Percentiles rank a stretch among this genome's conserved stretches.
Conservation (phyloP, 2,329 filamentous ascomycete genomes). For the Apiospora marii region DNA sequence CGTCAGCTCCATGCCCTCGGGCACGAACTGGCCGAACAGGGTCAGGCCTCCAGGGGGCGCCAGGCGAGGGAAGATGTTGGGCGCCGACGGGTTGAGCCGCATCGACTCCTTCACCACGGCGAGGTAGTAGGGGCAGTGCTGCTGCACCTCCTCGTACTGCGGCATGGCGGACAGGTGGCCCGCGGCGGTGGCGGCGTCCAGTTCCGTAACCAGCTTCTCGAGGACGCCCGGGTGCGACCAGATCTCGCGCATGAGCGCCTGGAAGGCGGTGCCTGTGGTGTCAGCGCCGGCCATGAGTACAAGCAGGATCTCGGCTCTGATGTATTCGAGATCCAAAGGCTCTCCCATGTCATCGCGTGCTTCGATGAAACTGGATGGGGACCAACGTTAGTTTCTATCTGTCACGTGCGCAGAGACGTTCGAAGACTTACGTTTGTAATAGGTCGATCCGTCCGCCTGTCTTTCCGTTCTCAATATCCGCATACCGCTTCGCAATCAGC, state of each 20-base stretch:
- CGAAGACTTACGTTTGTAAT: slow-evolving; percentile 53
- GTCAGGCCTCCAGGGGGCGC: slow-evolving; percentile 42
- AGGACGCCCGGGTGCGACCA: slow-evolving; percentile 50
- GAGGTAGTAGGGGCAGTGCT: slow-evolving; percentile 54
- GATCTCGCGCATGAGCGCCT: slow-evolving; percentile 54
- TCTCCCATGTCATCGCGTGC: slow-evolving; percentile 53
- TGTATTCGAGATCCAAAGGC: slow-evolving; percentile 56
- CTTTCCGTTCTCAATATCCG: slow-evolving; percentile 55
- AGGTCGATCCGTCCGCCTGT: slow-evolving; percentile 56
- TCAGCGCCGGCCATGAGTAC: slow-evolving; percentile 60
- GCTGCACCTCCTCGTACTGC: slow-evolving; percentile 51
- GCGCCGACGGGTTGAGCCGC: slow-evolving; percentile 57
- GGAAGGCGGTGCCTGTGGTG: slow-evolving; percentile 59
- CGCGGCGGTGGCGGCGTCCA: slow-evolving; percentile 48
- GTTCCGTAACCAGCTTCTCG: slow-evolving; percentile 54
- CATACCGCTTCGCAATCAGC: slow-evolving; percentile 56
- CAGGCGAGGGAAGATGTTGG: slow-evolving; percentile 58
- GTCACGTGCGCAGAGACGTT: not conserved
- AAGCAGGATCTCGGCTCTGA: slow-evolving; percentile 61
- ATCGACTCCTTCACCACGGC: slow-evolving; percentile 60
- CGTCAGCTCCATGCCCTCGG: slow-evolving; percentile 51
- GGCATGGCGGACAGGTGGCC: slow-evolving; percentile 44
- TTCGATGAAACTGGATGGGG: slow-evolving; percentile 50
- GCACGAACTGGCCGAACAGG: slow-evolving; percentile 43
- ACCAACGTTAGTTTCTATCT: not conserved